Percentiles rank a stretch among this genome's conserved stretches.
Conservation (phyloP, 1,284 basidiomycete species). For the Phlebopus sp. region DNA sequence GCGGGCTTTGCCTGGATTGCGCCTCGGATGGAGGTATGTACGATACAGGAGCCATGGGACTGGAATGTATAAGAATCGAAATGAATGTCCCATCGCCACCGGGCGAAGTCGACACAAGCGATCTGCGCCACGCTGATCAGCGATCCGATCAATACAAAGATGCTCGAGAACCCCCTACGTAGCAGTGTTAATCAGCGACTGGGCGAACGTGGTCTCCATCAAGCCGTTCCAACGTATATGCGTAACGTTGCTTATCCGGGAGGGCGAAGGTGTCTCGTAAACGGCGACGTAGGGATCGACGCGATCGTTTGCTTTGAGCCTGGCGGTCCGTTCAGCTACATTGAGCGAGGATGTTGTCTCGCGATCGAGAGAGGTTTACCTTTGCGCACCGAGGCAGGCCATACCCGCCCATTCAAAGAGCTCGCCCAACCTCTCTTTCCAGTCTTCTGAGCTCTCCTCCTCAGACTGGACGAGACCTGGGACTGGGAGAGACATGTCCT, state of each 20-base stretch:
- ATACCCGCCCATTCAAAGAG: conserved; percentile 73
- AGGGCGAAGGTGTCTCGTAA: conserved; percentile 37
- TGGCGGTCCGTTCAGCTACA: conserved; percentile 14
- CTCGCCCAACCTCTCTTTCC: conserved; percentile 41
- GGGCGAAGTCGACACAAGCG: conserved; percentile 10
- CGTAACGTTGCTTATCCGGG: conserved; percentile 42
- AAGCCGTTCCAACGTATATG: conserved; percentile 61
- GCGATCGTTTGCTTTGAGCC: conserved; percentile 39
- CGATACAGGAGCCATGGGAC: conserved; percentile 42
- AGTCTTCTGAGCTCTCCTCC: conserved; percentile 39
- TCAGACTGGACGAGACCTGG: conserved; percentile 27
- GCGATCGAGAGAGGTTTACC: conserved; percentile 30
- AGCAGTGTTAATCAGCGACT: conserved; percentile 43
- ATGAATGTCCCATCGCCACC: conserved; percentile 11
- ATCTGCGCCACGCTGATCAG: conserved; percentile 15
- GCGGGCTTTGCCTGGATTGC: conserved; percentile 22
- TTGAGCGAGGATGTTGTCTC: background rate
- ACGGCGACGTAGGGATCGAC: conserved; percentile 46
- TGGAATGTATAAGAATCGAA: conserved; percentile 26
- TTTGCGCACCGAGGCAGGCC: conserved; percentile 45
- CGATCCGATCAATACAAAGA: conserved; percentile 3
- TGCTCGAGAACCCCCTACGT: conserved; percentile 28
- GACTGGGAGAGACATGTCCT: conserved; percentile 36
- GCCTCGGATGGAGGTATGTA: conserved; percentile 38
- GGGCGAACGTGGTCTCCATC: conserved; percentile 48